Conservation (phyloP, 257 asterid genomes). For the Nicotiana tomentosiformis region DNA sequence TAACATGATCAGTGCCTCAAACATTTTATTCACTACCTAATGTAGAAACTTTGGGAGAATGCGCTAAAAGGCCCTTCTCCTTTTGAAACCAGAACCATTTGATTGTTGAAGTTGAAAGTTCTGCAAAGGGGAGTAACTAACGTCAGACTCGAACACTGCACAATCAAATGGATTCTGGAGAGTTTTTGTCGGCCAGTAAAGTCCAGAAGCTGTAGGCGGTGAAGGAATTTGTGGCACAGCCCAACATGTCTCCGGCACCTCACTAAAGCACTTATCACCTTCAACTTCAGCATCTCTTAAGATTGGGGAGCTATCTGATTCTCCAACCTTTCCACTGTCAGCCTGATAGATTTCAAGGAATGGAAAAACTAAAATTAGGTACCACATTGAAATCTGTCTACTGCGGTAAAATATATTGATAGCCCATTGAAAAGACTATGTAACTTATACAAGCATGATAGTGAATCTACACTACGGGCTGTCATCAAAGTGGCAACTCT, state of each 20-base stretch:
- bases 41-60: background rate
- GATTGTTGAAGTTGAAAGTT: slow-evolving; percentile 27
- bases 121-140: slow-evolving; percentile 22
- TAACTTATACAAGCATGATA: background rate
- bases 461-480: background rate
- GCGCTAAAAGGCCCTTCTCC: slow-evolving; percentile 35
- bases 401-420: background rate
- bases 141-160: slow-evolving; percentile 61
- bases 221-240: slow-evolving; percentile 76
- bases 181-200: slow-evolving; percentile 52
- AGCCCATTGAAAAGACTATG: background rate
- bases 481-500: background rate
- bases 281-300: slow-evolving; percentile 42
- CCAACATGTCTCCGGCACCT: slow-evolving; percentile 53
- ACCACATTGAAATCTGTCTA: background rate
- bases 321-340: slow-evolving; percentile 61
- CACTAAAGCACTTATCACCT: slow-evolving; percentile 55
- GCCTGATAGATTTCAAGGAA: slow-evolving; percentile 39
- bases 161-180: slow-evolving; percentile 24
- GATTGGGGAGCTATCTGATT: slow-evolving; percentile 41
- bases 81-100: slow-evolving; percentile 27
- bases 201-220: slow-evolving; percentile 83
- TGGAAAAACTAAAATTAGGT: slow-evolving; percentile 11
- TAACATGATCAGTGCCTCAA: background rate
- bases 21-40: background rate